Evolutionary conservation across 768 basidiomycete genomes (phyloP), one percentile per base, ranked within the genome.

Genomic region (Xerocomellus amylosporus): DNA sequence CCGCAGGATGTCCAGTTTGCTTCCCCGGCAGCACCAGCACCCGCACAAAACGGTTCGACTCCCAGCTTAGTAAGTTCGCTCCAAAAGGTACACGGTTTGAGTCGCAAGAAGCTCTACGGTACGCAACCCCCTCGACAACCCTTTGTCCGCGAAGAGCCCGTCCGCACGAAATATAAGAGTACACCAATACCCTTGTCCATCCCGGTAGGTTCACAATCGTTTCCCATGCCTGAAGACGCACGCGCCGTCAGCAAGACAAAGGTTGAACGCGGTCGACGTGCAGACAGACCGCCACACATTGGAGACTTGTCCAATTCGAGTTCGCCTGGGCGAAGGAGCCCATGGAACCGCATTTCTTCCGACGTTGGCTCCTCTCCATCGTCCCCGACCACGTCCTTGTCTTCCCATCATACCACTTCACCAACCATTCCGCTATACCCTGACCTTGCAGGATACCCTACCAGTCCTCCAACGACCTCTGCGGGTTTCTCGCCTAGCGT

Each of bases 21-120:
- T n/a, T n/a, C 64, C 22, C 7, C 55, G 5, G 1, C 39, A 1
- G 1, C 63, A 37, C 28, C 57, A 22, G 43, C 56, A 5, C 30
- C 56, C 28, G 15, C 55, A 10, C 67, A 66, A 59, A 64, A 56
- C 24, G 64, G 62, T 36, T 62, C 65, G 8, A 69, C 70, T 20
- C 81, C 79, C 5, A 84, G 76, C 53, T 72, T 88, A 1, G 87
- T 88, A 45, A 75, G 72, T 22, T 83, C 82, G 22, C 74, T 87
- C 15, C 83, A 87, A 66, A 82, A 84, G 61, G 77, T 82, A 34
- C 86, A 88, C 53, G 86, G 86, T 3, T 62, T 88, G 44, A 85
- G 83, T 8, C 86, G 86, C 72, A 87, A 87, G 71, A 85, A 85
- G 59, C 75, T 83, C 8, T 84, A 86, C 53, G 79, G 80, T 12